phyloP scores from a whole-genome alignment of 2,329 filamentous ascomycete genomes.

The Rhynchosporium secalis region DNA sequence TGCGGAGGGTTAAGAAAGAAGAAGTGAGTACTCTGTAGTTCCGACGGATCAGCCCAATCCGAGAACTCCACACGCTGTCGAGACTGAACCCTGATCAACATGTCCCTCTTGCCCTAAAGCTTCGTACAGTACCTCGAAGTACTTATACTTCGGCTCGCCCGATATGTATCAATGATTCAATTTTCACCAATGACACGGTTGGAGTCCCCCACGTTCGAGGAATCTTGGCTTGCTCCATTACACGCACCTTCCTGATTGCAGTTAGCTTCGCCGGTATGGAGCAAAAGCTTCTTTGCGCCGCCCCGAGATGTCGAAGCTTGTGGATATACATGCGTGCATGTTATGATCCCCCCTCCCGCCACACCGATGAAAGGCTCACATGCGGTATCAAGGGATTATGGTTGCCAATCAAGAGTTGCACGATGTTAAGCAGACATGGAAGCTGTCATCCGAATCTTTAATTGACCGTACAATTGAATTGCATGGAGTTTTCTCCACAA shows the following conservation, averaged over 20 bases:
- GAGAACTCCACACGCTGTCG: background rate
- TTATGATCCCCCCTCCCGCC: background rate
- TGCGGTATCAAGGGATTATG: too few relatives aligned
- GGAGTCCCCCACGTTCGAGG: slow-evolving; percentile 17
- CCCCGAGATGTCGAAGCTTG: slow-evolving; percentile 6
- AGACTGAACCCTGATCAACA: slow-evolving; percentile 5
- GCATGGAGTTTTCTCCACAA: background rate
- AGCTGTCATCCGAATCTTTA: background rate
- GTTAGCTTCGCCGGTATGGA: slow-evolving; percentile 13
- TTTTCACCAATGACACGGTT: slow-evolving; percentile 14
- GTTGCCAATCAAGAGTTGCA: slow-evolving; percentile 23
- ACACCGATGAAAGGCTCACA: slow-evolving; percentile 1
- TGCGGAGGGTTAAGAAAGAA: background rate
- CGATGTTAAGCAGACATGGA: slow-evolving; percentile 21
- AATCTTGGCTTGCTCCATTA: background rate
- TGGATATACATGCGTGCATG: background rate
- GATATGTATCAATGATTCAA: too few relatives aligned
- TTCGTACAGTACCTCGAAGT: background rate
- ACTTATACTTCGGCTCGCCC: background rate
- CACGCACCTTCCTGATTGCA: slow-evolving; percentile 17
- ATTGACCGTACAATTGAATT: background rate
- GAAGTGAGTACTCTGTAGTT: too few relatives aligned
- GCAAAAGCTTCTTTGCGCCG: slow-evolving; percentile 19
- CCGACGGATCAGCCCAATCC: background rate
- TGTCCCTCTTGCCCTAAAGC: slow-evolving; percentile 3